These are phyloP conservation scores for Leishmania tropica DNA, from an alignment of 208 protist species.

Conservation along the genomic window DNA sequence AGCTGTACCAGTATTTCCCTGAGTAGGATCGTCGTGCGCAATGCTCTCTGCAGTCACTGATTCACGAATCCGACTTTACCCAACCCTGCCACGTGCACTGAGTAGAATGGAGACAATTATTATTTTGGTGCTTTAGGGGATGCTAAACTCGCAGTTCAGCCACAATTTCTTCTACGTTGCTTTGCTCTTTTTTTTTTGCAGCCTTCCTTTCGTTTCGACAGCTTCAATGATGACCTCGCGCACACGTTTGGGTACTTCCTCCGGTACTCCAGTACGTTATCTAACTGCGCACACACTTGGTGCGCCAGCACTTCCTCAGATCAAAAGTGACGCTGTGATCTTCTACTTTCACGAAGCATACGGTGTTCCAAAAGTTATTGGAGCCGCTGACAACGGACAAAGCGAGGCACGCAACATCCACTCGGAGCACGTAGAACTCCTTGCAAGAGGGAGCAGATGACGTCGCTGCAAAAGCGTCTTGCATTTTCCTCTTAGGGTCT, in stretches of 20 bases:
- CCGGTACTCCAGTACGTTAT: background rate
- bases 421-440: background rate
- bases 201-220: background rate
- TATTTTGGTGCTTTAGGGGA: too few relatives aligned
- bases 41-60: background rate
- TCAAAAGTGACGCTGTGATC: background rate
- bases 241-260: background rate
- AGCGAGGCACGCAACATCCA: background rate
- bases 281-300: background rate
- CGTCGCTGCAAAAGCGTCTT: background rate
- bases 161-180: background rate
- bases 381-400: background rate
- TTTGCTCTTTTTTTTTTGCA: background rate
- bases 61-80: background rate
- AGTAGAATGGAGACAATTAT: background rate
- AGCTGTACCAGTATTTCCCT: background rate
- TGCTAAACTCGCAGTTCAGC: background rate
- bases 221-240: background rate
- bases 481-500: background rate
- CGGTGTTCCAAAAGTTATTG: background rate
- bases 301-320: background rate
- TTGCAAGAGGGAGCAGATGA: background rate
- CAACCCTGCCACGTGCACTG: too few relatives aligned
- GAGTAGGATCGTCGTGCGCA: background rate
- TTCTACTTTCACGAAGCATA: slow-evolving; percentile 13